Percentiles rank a stretch among this genome's conserved stretches.
Conservation (phyloP, 2,329 filamentous ascomycete species). For the Aureobasidium sp. region DNA sequence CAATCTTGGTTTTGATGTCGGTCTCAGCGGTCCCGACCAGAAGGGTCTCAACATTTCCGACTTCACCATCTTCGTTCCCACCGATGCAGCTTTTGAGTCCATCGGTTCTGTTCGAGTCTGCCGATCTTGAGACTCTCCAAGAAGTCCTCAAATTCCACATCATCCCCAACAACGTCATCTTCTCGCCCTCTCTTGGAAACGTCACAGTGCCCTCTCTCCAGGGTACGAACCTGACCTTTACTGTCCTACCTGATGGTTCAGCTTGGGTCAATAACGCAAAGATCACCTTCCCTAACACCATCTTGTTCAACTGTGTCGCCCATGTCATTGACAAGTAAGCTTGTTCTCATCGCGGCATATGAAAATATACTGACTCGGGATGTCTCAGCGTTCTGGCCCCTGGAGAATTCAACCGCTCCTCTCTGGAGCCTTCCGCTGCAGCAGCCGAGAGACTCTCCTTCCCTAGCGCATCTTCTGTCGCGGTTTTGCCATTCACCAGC, state of each 20-base stretch:
- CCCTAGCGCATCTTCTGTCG: neutral
- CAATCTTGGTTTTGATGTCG: slow-evolving; percentile 1
- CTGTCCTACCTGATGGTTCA: slow-evolving; percentile 32
- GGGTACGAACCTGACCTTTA: slow-evolving; percentile 36
- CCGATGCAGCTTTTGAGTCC: slow-evolving; percentile 25
- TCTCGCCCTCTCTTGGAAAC: slow-evolving; percentile 26
- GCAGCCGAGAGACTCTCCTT: neutral
- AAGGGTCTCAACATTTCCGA: slow-evolving; percentile 12
- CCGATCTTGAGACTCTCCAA: slow-evolving; percentile 23
- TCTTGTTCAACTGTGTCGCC: slow-evolving; percentile 48
- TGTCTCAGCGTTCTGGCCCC: slow-evolving; percentile 7
- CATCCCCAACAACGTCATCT: slow-evolving; percentile 22
- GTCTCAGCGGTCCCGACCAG: neutral
- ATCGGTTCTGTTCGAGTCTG: slow-evolving; percentile 26
- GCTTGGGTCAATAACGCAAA: slow-evolving; percentile 45
- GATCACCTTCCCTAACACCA: slow-evolving; percentile 40
- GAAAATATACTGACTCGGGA: neutral
- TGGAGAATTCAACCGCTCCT: neutral
- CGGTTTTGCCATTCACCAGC: neutral
- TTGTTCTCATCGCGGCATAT: too few relatives aligned
- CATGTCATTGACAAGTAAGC: slow-evolving; percentile 39
- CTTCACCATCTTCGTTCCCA: slow-evolving; percentile 18
- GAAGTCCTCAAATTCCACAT: slow-evolving; percentile 30
- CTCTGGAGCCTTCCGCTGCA: neutral
- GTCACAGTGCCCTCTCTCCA: slow-evolving; percentile 20